Conservation (phyloP, 306 rosid species). For the Alnus glutinosa region DNA sequence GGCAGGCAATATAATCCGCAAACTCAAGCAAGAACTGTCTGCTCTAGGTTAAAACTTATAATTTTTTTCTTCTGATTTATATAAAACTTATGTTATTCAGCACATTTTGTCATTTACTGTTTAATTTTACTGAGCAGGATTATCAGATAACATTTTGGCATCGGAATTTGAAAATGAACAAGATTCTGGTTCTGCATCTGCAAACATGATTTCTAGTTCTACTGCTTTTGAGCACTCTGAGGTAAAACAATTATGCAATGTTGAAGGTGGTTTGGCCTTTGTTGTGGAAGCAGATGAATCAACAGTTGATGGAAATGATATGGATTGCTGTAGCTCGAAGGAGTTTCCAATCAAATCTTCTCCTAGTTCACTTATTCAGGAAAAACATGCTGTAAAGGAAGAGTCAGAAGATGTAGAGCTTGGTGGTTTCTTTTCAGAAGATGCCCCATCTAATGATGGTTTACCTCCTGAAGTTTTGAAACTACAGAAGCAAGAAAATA, state of each 20-base stretch:
- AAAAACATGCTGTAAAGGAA: constrained; percentile 48
- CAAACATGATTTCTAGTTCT: constrained; percentile 36
- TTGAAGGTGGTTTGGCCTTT: constrained; percentile 27
- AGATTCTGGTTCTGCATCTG: constrained; percentile 40
- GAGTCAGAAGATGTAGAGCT: constrained; percentile 69
- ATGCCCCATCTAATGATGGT: constrained; percentile 45
- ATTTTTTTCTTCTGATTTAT: constrained; percentile 24
- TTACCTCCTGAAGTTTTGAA: constrained; percentile 54
- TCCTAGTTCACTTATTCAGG: constrained; percentile 34
- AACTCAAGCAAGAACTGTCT: constrained; percentile 78
- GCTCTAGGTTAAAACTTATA: constrained; percentile 56
- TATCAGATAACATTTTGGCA: constrained; percentile 64
- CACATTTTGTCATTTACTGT: constrained; percentile 16
- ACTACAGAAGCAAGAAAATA: constrained; percentile 62
- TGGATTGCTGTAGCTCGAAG: constrained; percentile 31
- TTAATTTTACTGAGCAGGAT: constrained; percentile 55
- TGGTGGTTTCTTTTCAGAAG: constrained; percentile 78
- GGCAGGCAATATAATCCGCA: constrained; percentile 69
- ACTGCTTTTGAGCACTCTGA: constrained; percentile 29
- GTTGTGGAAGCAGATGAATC: constrained; percentile 42
- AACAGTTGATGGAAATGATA: constrained; percentile 30
- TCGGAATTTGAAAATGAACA: constrained; percentile 63
- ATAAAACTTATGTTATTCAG: constrained; percentile 9
- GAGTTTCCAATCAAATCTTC: constrained; percentile 39
- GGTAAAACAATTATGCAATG: constrained; percentile 24